phyloP scores from a whole-genome alignment of 306 rosid species.

The Canavalia ensiformis region DNA sequence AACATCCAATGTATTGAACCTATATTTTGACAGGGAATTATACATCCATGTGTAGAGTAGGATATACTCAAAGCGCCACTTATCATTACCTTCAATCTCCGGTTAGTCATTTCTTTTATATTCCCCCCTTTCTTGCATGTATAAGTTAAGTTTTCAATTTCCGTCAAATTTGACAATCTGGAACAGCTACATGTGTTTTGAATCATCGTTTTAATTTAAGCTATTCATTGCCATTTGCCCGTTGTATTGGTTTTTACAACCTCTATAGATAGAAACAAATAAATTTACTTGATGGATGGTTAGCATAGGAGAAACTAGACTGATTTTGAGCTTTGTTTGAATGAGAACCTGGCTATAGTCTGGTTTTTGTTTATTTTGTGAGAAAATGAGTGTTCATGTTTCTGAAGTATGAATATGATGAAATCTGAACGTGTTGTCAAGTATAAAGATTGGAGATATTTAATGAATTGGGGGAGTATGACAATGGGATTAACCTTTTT shows the following conservation, averaged over 20 bases:
- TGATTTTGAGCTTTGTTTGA: conserved; percentile 19
- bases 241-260: not conserved
- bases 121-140: not conserved
- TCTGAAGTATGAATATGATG: not conserved
- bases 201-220: not conserved
- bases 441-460: not conserved
- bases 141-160: not conserved
- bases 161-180: not conserved
- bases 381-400: not conserved
- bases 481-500: conserved; percentile 18
- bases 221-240: not conserved
- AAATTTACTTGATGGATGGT: not conserved
- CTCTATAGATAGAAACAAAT: not conserved
- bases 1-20: conserved; percentile 1
- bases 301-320: not conserved
- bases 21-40: conserved; percentile 45
- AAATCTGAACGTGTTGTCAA: not conserved
- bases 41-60: conserved; percentile 33
- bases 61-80: conserved; percentile 32
- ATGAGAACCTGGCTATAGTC: not conserved
- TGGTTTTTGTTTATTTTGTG: not conserved
- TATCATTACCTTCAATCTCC: conserved; percentile 30
- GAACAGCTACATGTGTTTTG: not conserved
- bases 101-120: conserved; percentile 35
- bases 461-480: not conserved